phyloP scores from a whole-genome alignment of 805 yeast genomes.

The Barnettozyma vustinii region DNA sequence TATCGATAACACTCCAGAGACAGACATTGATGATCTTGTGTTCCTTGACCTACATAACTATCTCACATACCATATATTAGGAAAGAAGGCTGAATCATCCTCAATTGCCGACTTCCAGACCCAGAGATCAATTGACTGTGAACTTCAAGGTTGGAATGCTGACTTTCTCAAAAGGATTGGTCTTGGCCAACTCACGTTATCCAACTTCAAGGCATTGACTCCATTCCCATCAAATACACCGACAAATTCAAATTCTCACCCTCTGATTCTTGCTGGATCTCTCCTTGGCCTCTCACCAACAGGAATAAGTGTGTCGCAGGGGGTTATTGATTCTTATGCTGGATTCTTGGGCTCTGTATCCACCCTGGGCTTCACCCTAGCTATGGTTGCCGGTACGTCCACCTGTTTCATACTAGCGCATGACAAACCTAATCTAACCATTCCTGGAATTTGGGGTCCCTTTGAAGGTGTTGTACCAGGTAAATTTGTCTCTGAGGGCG shows the following conservation, averaged over 20 bases:
- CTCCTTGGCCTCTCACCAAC: conserved; percentile 19
- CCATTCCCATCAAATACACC: conserved; percentile 12
- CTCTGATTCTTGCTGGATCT: conserved; percentile 29
- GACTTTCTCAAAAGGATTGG: conserved; percentile 23
- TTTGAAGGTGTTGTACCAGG: conserved; percentile 33
- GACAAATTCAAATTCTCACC: neutral
- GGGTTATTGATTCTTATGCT: conserved; percentile 57
- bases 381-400: conserved; percentile 59
- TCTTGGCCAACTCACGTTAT: conserved; percentile 11
- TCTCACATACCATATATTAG: conserved; percentile 21
- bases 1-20: conserved; percentile 21
- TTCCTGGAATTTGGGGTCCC: conserved; percentile 60
- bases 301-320: conserved; percentile 31
- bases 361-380: conserved; percentile 25
- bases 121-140: conserved; percentile 48
- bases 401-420: conserved; percentile 44
- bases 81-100: conserved; percentile 5
- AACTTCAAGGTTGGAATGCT: conserved; percentile 47
- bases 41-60: conserved; percentile 51
- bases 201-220: conserved; percentile 27
- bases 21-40: conserved; percentile 24
- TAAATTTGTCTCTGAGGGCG: conserved; percentile 43
- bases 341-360: conserved; percentile 30
- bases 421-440: conserved; percentile 8
- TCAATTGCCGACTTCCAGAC: conserved; percentile 10